Base-by-base conservation (phyloP, 1,284 basidiomycete genomes). In the Singerocomus inundabilis region DNA sequence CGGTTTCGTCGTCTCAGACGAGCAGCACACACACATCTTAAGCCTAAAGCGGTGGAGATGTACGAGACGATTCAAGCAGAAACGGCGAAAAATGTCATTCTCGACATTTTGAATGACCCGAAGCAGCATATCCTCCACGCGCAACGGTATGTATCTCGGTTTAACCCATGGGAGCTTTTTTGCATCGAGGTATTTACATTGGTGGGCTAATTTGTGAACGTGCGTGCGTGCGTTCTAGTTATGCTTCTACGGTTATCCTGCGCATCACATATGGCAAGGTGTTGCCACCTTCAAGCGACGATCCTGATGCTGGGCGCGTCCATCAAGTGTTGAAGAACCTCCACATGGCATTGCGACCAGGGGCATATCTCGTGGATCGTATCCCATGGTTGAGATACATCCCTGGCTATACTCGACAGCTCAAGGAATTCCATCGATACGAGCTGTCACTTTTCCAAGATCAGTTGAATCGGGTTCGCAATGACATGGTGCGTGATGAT, bases 211-310 rank as follows among this genome's bases (percentile, higher is more conserved):
- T 15, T 0, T 21, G 2, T 12, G 15, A n/a, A n/a, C n/a, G n/a
- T n/a, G n/a, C n/a, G n/a, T n/a, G n/a, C n/a, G n/a, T n/a, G 13
- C 33, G 4, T 12, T 42, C 26, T 15, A 85, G 83, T 36, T 88
- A 80, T 56, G 77, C 84, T 0, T 78, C 83, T 0, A 79, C 79
- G 2, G 73, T 87, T 1, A 80, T 87, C 3, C 75, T 89, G 65
- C 75, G 78, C 2, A 68, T 88, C 26, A 78, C 83, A 1, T 88
- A 88, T 57, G 85, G 84, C 5, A 82, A 80, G 48, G 68, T 73
- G 0, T 68, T 56, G 56, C 76, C 55, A 3, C 76, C 76, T 9
- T 71, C 72, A 0, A 78, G 77, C 49, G 68, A 78, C 3, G 84
- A 87, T 56, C 79, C 78, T 0, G 81, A 83, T 21, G 75, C 88